Evolutionary conservation across 345 rosid genomes (phyloP), one percentile per base, ranked within the genome.

Genomic region (Lepidium didymum): DNA sequence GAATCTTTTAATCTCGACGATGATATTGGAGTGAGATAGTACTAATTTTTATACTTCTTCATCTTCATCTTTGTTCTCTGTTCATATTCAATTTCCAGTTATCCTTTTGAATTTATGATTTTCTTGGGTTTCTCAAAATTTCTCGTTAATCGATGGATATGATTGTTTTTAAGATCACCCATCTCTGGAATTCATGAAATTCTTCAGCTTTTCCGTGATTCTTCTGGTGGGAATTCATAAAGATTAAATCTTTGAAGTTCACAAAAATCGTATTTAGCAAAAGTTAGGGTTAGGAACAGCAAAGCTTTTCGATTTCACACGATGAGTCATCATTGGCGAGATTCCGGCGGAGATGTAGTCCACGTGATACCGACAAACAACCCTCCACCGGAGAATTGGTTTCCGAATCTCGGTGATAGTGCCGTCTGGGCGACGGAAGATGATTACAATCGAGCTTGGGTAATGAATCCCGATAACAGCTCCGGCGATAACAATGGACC

Each of bases 371-470:
- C 86, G 40, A 68, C 78, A 4, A 82, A 79, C 57, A 69, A 70
- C 9, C 68, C 68, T 43, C 83, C 85, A 5, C 80, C 88, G 5
- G 83, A 88, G 11, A 82, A 61, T 71, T 89, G 92, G 90, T 52
- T 83, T 52, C 89, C 88, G 3, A 87, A 81, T 82, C 67, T 85
- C 52, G 37, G 52, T 0, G 92, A 85, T 66, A 68, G 77, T 44
- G 53, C 84, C 9, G 87, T 90, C 13, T 93, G 97, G 97, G 96
- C 97, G 3, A 88, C 97, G 31, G 98, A 93, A 61, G 98, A 90
- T 14, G 98, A 93, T 23, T 93, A 93, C 71, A 76, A 70, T 81
- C 85, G 83, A 27, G 81, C 45, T 42, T 87, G 95, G 95, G 81
- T 51, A 6, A 35, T 79, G 78, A 73, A 72, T 50, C 75, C 61